Conservation (phyloP, 768 basidiomycete genomes). For the Russula dissimulans region DNA sequence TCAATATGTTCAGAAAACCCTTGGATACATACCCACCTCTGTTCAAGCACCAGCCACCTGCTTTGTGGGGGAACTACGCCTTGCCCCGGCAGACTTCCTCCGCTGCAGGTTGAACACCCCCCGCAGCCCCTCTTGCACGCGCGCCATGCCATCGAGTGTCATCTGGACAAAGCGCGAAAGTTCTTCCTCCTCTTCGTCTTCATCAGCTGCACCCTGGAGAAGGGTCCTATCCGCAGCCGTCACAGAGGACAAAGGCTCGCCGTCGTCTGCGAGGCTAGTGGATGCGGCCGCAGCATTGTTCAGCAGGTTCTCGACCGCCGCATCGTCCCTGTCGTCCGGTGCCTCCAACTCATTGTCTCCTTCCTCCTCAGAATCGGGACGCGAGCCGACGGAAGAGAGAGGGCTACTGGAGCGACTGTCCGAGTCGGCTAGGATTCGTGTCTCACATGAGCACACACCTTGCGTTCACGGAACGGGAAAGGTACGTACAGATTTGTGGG, state of each 20-base stretch:
- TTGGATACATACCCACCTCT: too few species aligned
- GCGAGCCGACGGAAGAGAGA: conserved; percentile 4
- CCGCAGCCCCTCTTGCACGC: conserved; percentile 15
- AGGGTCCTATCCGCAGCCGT: not conserved
- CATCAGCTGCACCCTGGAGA: not conserved
- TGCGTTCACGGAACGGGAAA: not conserved
- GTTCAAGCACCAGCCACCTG: conserved; percentile 6
- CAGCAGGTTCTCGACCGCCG: conserved; percentile 15
- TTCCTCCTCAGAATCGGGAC: not conserved
- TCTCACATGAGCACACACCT: not conserved
- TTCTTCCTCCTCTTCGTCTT: conserved; percentile 12
- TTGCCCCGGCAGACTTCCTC: not conserved
- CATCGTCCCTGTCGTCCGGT: conserved; percentile 10
- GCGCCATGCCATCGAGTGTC: conserved; percentile 13
- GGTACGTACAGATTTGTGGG: not conserved
- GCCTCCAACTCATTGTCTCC: not conserved
- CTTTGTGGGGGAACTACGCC: not conserved
- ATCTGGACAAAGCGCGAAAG: conserved; percentile 13
- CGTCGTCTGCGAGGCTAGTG: not conserved
- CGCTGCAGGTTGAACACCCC: conserved; percentile 11
- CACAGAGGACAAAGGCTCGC: conserved; percentile 7
- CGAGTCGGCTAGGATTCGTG: not conserved
- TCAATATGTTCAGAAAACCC: not conserved
- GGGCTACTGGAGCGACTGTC: conserved; percentile 4
- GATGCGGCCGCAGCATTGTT: not conserved